A percentile compares a stretch with the other conserved stretches of the same genome.
Evolutionary conservation across 306 rosid species (phyloP).

Genomic region (Inga leiocalycina): DNA sequence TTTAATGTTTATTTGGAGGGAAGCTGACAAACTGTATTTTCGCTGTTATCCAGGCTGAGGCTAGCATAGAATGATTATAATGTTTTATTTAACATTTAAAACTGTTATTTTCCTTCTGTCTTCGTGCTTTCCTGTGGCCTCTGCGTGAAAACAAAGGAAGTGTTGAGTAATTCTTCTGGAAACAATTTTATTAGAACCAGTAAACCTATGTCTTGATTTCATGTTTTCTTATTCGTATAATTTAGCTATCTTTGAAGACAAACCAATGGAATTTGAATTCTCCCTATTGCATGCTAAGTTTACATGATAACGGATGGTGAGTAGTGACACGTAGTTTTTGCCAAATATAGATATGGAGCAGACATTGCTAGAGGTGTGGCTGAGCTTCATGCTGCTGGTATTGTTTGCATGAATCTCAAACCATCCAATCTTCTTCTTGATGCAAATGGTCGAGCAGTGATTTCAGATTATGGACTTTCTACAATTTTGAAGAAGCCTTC

Average conservation of each 20-base stretch:
- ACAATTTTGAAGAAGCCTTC: slow-evolving; percentile 87
- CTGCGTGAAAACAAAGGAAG: background rate
- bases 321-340: slow-evolving; percentile 40
- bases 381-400: slow-evolving; percentile 97
- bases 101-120: slow-evolving; percentile 15
- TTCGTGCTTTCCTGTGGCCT: slow-evolving; percentile 13
- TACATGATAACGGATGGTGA: slow-evolving; percentile 1
- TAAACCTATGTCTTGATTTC: slow-evolving; percentile 10
- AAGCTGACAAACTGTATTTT: background rate
- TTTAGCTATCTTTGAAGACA: slow-evolving; percentile 2
- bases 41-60: background rate
- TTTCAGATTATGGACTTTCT: slow-evolving; percentile 98
- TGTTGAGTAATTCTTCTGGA: slow-evolving; percentile 18
- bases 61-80: background rate
- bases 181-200: slow-evolving; percentile 21
- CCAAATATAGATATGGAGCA: slow-evolving; percentile 81
- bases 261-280: slow-evolving; percentile 13
- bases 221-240: slow-evolving; percentile 25
- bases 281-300: slow-evolving; percentile 16
- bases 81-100: slow-evolving; percentile 17
- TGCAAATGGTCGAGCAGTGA: slow-evolving; percentile 80
- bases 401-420: slow-evolving; percentile 95
- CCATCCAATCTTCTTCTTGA: slow-evolving; percentile 98
- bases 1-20: background rate
- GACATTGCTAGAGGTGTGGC: slow-evolving; percentile 98